These are phyloP conservation scores for Alternaria incomplexa DNA, from an alignment of 2,329 filamentous ascomycete species.

Conservation along the genomic window DNA sequence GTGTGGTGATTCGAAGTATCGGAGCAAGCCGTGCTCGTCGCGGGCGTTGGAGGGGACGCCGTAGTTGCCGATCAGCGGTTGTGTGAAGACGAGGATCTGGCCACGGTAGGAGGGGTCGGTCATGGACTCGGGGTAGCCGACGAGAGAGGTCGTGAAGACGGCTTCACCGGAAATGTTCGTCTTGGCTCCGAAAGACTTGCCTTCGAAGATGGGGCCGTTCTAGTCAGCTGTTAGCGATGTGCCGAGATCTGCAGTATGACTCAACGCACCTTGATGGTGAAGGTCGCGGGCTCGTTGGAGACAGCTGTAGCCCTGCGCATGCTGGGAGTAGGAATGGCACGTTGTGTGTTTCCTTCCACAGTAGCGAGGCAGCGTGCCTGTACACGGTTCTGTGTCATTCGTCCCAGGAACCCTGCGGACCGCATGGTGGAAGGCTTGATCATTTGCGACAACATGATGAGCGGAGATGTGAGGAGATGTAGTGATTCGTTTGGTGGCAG, in stretches of 20 bases:
- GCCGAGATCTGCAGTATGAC: constrained; percentile 4
- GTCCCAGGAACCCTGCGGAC: constrained; percentile 52
- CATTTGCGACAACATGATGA: constrained; percentile 62
- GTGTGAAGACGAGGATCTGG: constrained; percentile 98
- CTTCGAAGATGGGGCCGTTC: constrained; percentile 95
- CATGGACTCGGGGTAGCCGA: constrained; percentile 93
- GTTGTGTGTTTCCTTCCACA: constrained; percentile 71
- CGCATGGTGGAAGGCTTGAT: constrained; percentile 59
- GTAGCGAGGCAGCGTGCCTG: constrained; percentile 66
- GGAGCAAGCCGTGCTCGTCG: constrained; percentile 87
- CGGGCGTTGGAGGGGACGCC: constrained; percentile 87
- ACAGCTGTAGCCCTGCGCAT: constrained; percentile 69
- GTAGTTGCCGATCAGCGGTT: constrained; percentile 98
- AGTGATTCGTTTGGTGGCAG: constrained; percentile 14
- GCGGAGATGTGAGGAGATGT: constrained; percentile 28
- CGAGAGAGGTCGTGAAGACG: constrained; percentile 96
- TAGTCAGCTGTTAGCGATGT: constrained; percentile 51
- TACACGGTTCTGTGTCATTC: constrained; percentile 52
- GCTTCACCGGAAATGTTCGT: constrained; percentile 97
- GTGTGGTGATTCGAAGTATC: constrained; percentile 98
- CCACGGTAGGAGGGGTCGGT: constrained; percentile 74
- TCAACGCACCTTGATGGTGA: constrained; percentile 84
- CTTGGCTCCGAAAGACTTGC: constrained; percentile 95
- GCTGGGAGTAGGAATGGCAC: constrained; percentile 65
- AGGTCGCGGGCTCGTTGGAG: constrained; percentile 80